Base-by-base conservation (phyloP, 2,329 filamentous ascomycete genomes). In the Tolypocladium tundrense region DNA sequence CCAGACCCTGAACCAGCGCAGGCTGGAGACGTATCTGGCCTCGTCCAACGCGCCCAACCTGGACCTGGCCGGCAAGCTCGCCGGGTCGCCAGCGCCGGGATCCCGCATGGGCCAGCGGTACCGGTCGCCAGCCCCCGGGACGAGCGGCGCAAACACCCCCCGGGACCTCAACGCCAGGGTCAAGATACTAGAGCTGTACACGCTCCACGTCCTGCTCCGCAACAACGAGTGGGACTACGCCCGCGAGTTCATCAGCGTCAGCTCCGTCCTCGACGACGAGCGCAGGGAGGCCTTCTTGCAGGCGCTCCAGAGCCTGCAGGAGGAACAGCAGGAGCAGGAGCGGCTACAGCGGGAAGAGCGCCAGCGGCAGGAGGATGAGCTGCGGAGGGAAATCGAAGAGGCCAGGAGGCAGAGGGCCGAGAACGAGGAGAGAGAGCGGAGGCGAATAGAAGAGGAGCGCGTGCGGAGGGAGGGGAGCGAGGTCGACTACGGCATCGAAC, bases 181-280 rank as follows among this genome's bases (percentile, higher is more conserved):
- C 62, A 96, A 95, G 75, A 89, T 99, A 48, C 83, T 99, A 55
- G 94, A 99, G 74, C 80, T 99, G 10, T 99, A 97, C 72, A 95
- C 91, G 1, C 81, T 99, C 5, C 94, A 99, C 69, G 90, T 97
- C 9, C 83, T 99, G n/a, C 86, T 93, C 6, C 83, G 91, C 56
- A 97, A 97, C 65, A 86, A 90, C 58, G 91, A 97, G 74, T 99
- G 94, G 94, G 90, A 96, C 59, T 97, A 97, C 66, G 91, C 94
- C 4, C 84, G 85, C 60, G 90, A 96, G 65, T 97, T 97, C 71
- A 95, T 97, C 67, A 85, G 81, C 66, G 84, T 91, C 67, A 94
- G 87, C 70, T 86, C 93, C 53, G 85, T 96, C 33, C 80, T 99
- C 1, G 93, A 97, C 70, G 93, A 97, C 56, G 94, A 97, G 75